Evolutionary conservation across 2,329 filamentous ascomycete genomes (phyloP), one percentile per base, ranked within the genome.

Genomic region (Neoscytalidium dimidiatum): DNA sequence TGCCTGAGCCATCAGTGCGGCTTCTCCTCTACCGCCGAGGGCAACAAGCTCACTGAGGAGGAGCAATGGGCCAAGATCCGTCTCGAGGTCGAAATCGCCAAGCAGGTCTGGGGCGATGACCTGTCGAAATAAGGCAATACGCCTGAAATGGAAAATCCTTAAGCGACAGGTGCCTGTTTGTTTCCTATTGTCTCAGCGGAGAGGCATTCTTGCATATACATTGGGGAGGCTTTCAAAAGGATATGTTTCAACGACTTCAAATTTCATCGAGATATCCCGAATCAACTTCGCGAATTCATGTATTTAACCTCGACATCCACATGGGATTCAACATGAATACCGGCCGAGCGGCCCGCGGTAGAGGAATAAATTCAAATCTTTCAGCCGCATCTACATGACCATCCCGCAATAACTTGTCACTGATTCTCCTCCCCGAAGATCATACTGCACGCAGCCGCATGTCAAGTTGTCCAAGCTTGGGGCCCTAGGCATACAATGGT

Each of bases 21-120:
- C 3, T 86, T 86, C 71, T 82, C 79, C 69, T 82, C 80, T n/a
- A 86, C 84, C 5, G 80, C 81, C 64, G 84, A 87, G 75, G 85
- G 84, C 41, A 86, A 86, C 67, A 81, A 85, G 66, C 75, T 87
- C 68, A 82, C 75, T 11, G 82, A 85, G 72, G 83, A 85, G 66
- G 79, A 86, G 78, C 84, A 86, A 73, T 86, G 84, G 84, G 83
- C 80, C 3, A 87, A 87, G 80, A 75, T 86, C 7, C 75, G 80
- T 64, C 73, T 85, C 21, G 79, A 85, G 74, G 81, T 84, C 0
- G 83, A 85, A 70, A 86, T 87, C 71, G 85, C 84, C 2, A 85
- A 85, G 78, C 73, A 84, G 72, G 76, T 86, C 52, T 87, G 85
- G 85, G 83, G 83, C 0, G 77, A 82, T 0, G 83, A 85, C 67